Evolutionary conservation across 2,329 filamentous ascomycete species (phyloP), one percentile per base, ranked within the genome.

Genomic region (Microdochium trichocladiopsis): DNA sequence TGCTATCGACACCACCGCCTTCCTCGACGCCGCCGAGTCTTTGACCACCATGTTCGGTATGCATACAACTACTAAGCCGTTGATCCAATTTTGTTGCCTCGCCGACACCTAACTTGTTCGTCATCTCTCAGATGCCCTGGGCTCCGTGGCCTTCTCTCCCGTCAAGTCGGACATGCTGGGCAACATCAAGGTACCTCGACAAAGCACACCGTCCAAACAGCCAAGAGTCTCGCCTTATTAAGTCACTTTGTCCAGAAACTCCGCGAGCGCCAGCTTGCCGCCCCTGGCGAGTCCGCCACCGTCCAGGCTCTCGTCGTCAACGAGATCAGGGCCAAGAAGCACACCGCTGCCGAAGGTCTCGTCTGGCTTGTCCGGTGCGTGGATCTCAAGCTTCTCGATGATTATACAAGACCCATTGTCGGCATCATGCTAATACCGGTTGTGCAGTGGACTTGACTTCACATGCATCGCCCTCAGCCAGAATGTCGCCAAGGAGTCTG

Each of bases 131-230:
- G 83, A 87, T 67, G 71, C 79, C 52, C 75, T 87, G 50, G 83
- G 83, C 56, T 79, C 80, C 47, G 82, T 87, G 31, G 91, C 92
- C 58, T 97, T 99, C 74, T 83, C 79, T 51, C 88, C 90, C 24
- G 93, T 97, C 67, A 96, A 96, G 81, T 87, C 74, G 60, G 94
- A 99, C 72, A 88, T 99, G 76, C 70, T 83, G 49, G 89, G 89
- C 68, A 99, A 99, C 74, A 82, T 97, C 74, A 92, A 91, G 82
- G 90, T 94, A 69, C 57, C 67, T 60, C 47, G 21, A 51, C 31
- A 11, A 37, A 41, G 18, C 48, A 50, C 24, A 58, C 43, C 56
- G 21, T 11, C 23, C 6, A 14, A 23, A 11, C 41, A 45, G 6
- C 21, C 16, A 16, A 37, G 6, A 5, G 12, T 11, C 14, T 16